Conservation (phyloP, 352 stramenopile species). For the Blastocystis sp. region DNA sequence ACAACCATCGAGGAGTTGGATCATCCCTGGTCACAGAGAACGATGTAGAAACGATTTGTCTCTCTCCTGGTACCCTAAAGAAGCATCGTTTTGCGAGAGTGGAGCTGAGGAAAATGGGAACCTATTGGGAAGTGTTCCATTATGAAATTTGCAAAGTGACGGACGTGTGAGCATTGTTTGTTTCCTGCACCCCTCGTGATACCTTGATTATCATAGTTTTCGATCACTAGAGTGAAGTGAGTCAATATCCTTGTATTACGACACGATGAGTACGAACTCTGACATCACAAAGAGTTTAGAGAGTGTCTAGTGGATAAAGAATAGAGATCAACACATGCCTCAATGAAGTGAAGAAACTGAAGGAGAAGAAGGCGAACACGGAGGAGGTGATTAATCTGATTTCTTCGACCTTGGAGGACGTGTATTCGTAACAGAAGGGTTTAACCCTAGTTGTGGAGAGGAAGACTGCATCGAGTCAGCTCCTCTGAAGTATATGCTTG, state of each 20-base stretch:
- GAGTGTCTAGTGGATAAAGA: not conserved
- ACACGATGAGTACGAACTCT: not conserved
- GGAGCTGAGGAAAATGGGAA: not conserved
- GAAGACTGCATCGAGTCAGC: conserved; percentile 19
- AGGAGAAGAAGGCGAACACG: conserved; percentile 2
- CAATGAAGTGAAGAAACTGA: conserved; percentile 21
- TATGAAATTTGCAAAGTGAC: too few relatives aligned
- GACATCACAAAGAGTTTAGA: not conserved
- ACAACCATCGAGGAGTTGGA: not conserved
- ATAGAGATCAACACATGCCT: conserved; percentile 35
- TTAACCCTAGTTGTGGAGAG: not conserved
- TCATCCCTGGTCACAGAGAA: not conserved
- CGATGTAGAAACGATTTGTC: not conserved
- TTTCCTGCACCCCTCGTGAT: too few relatives aligned
- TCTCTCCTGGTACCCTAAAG: not conserved
- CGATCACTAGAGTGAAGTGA: too few relatives aligned
- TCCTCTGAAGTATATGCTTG: conserved; percentile 6
- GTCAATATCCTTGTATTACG: too few relatives aligned
- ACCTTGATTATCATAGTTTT: too few relatives aligned
- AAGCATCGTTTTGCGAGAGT: not conserved
- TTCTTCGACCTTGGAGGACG: not conserved
- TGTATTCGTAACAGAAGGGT: not conserved
- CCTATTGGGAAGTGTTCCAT: not conserved
- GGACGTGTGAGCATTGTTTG: too few relatives aligned
- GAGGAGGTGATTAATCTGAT: conserved; percentile 4